Conservation (phyloP, 2,329 filamentous ascomycete genomes). For the Tolypocladium cylindrosporum region DNA sequence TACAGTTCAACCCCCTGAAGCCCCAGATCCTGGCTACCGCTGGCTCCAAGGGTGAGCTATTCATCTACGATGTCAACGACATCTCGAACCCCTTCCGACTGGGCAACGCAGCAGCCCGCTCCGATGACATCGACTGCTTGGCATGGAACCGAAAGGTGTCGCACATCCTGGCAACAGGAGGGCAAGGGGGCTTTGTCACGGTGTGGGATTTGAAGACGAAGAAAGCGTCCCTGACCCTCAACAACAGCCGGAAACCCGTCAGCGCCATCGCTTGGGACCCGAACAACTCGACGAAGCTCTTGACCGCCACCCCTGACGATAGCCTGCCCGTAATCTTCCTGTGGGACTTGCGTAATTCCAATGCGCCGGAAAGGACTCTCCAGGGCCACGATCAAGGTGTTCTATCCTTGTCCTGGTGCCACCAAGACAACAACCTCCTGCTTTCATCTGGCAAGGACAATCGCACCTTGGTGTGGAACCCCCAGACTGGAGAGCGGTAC, state of each 20-base stretch:
- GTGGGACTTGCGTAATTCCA: slow-evolving; percentile 94
- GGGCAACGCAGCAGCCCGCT: slow-evolving; percentile 76
- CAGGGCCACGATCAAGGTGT: slow-evolving; percentile 92
- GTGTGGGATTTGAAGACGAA: slow-evolving; percentile 98
- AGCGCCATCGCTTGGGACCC: slow-evolving; percentile 97
- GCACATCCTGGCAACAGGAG: slow-evolving; percentile 91
- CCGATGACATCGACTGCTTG: slow-evolving; percentile 90
- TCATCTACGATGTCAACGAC: slow-evolving; percentile 90
- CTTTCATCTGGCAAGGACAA: slow-evolving; percentile 97
- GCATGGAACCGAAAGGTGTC: slow-evolving; percentile 98
- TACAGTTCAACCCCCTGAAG: slow-evolving; percentile 93
- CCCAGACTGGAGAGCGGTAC: slow-evolving; percentile 75
- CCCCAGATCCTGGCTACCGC: slow-evolving; percentile 87
- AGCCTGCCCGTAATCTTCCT: slow-evolving; percentile 78
- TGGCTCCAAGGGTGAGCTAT: slow-evolving; percentile 91
- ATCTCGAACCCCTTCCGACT: slow-evolving; percentile 79
- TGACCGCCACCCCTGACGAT: slow-evolving; percentile 87
- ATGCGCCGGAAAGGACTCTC: slow-evolving; percentile 80
- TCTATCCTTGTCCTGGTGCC: slow-evolving; percentile 89
- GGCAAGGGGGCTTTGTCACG: slow-evolving; percentile 87
- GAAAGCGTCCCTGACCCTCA: slow-evolving; percentile 92
- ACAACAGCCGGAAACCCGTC: slow-evolving; percentile 89
- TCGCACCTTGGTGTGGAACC: slow-evolving; percentile 91
- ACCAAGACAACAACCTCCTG: slow-evolving; percentile 78
- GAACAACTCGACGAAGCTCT: slow-evolving; percentile 83